These are phyloP conservation scores for Somion occarium DNA, from an alignment of 1,284 basidiomycete genomes.

Conservation along the genomic window DNA sequence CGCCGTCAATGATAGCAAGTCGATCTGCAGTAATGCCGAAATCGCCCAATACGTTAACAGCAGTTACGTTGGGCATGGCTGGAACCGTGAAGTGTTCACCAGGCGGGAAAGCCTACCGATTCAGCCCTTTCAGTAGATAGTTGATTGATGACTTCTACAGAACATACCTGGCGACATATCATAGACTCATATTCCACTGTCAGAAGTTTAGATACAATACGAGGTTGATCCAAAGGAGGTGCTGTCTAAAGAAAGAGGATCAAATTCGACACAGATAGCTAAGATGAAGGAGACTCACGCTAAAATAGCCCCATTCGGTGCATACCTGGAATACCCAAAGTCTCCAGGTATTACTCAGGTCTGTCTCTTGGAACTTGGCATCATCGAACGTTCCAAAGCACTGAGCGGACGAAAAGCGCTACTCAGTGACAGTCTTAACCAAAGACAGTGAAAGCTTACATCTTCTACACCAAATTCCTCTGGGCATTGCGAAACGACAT, in stretches of 20 bases:
- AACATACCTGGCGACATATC: constrained; percentile 67
- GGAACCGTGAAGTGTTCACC: constrained; percentile 77
- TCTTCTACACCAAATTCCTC: constrained; percentile 51
- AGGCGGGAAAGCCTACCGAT: constrained; percentile 70
- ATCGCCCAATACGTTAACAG: constrained; percentile 76
- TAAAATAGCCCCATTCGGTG: constrained; percentile 94
- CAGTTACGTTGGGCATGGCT: constrained; percentile 67
- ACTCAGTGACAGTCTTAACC: not conserved
- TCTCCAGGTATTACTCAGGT: constrained; percentile 71
- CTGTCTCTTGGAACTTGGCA: constrained; percentile 55
- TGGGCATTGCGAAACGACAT: constrained; percentile 59
- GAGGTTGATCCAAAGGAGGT: constrained; percentile 59
- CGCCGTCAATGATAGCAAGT: constrained; percentile 84
- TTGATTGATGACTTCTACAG: not conserved
- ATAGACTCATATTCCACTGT: constrained; percentile 77
- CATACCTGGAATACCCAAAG: constrained; percentile 92
- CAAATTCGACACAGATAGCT: constrained; percentile 16
- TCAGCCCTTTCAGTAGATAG: not conserved
- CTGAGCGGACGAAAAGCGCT: constrained; percentile 29
- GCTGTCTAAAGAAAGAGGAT: constrained; percentile 44
- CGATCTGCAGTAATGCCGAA: constrained; percentile 73
- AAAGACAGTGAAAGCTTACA: constrained; percentile 27
- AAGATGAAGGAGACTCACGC: constrained; percentile 34
- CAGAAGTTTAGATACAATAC: constrained; percentile 71
- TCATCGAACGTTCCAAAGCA: constrained; percentile 87